Base-by-base conservation (phyloP, 441 rosid species). In the Biscutella auriculata region DNA sequence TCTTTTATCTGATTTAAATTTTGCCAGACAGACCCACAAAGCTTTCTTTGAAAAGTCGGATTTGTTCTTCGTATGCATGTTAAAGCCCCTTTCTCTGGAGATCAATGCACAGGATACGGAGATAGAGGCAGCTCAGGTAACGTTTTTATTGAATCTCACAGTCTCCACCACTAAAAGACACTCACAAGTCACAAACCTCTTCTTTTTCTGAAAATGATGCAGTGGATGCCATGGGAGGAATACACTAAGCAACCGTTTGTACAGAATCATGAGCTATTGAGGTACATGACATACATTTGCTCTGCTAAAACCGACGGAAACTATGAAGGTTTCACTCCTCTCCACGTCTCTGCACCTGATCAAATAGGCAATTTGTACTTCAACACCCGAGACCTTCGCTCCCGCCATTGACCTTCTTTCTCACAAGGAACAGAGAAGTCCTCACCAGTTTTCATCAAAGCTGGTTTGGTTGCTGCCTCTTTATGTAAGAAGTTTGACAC, bases 181-280 rank as follows among this genome's bases (percentile, higher is more conserved):
- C n/a, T n/a, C n/a, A n/a, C n/a, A n/a, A n/a, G n/a, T 33, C 30
- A 48, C 8, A 62, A 47, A 57, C 26, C 48, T 37, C 39, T 26
- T 65, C 34, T 36, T 15, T 51, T 9, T 59, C 53, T 66, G 36
- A 21, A 45, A 66, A 43, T 8, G 49, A 19, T 69, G 58, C 78
- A 85, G 95, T 87, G 94, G 94, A 81, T 87, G 95, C 83, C 84
- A 8, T 61, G 82, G 73, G 88, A 84, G 37, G 95, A 84, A 59
- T 90, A 77, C 39, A 36, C 28, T 14, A 77, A 73, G 0, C 88
- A 82, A 12, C 83, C 90, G 52, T 79, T 60, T 32, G 82, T 79
- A 45, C 79, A 72, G 51, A 67, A 72, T 1, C 57, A 72, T 21
- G 87, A 84, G 57, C 71, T 77, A 12, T 16, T 60, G 41, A 78